Percentiles rank a stretch among this genome's conserved stretches.
Conservation (phyloP, 2,329 filamentous ascomycete species). For the Microcyclospora pomicola region DNA sequence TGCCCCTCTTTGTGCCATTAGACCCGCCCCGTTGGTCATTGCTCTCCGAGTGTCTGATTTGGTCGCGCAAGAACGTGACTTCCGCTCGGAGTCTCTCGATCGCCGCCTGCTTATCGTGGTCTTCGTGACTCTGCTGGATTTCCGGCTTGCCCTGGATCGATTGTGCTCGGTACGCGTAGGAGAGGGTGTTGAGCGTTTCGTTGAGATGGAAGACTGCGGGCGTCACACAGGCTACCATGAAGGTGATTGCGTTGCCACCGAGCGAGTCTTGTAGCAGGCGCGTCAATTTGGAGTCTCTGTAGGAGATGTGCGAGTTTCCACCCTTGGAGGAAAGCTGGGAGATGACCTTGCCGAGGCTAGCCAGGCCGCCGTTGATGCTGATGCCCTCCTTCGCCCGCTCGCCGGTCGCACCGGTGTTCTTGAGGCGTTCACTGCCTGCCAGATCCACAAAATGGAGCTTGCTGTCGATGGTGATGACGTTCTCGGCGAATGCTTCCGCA, state of each 20-base stretch:
- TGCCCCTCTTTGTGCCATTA: conserved; percentile 20
- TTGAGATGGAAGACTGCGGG: conserved; percentile 94
- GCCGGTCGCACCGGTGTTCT: conserved; percentile 91
- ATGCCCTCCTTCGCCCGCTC: conserved; percentile 93
- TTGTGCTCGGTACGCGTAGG: conserved; percentile 90
- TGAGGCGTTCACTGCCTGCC: conserved; percentile 88
- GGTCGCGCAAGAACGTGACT: conserved; percentile 82
- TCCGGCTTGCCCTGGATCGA: conserved; percentile 96
- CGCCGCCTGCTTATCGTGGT: conserved; percentile 82
- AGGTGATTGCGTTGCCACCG: conserved; percentile 92
- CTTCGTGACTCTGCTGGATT: conserved; percentile 79
- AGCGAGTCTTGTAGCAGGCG: conserved; percentile 90
- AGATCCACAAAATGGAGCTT: conserved; percentile 98
- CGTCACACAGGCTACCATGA: conserved; percentile 98
- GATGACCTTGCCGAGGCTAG: conserved; percentile 93
- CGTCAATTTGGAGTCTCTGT: conserved; percentile 94
- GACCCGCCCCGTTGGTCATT: conserved; percentile 26
- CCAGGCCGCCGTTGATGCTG: conserved; percentile 91
- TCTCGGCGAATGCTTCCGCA: conserved; percentile 61
- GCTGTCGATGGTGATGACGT: conserved; percentile 78
- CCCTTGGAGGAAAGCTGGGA: conserved; percentile 89
- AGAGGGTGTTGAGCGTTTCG: conserved; percentile 89
- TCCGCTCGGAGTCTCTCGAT: conserved; percentile 91
- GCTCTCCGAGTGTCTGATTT: conserved; percentile 75
- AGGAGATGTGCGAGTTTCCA: conserved; percentile 81